Evolutionary conservation across 202 grass and related monocot genomes (phyloP).

Genomic region (Eragrostis tef): DNA sequence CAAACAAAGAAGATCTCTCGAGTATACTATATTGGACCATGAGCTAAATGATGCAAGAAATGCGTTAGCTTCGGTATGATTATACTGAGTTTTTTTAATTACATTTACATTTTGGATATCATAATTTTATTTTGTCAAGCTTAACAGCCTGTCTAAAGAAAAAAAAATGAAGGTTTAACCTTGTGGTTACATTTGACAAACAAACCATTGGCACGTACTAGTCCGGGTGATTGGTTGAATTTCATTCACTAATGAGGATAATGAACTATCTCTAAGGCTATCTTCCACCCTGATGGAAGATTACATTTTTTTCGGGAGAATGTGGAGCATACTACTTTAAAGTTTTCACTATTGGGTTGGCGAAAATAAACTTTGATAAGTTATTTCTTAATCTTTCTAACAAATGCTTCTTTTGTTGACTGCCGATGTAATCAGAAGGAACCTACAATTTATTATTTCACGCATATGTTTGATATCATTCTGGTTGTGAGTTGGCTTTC

Average conservation of each 20-base stretch:
- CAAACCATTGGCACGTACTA: conserved; percentile 32
- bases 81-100: conserved; percentile 30
- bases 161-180: conserved; percentile 11
- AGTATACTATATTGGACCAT: conserved; percentile 94
- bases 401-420: conserved; percentile 19
- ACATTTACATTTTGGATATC: not conserved
- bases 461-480: not conserved
- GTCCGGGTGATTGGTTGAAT: not conserved
- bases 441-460: conserved; percentile 14
- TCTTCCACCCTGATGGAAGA: conserved; percentile 33
- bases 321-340: not conserved
- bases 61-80: conserved; percentile 70
- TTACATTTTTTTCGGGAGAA: not conserved
- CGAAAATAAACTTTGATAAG: not conserved
- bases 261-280: not conserved
- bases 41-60: conserved; percentile 92
- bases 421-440: not conserved
- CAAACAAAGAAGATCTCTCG: conserved; percentile 92
- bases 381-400: conserved; percentile 10
- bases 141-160: conserved; percentile 11
- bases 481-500: not conserved
- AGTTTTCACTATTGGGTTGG: not conserved
- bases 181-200: conserved; percentile 28
- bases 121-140: conserved; percentile 9
- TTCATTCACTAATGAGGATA: not conserved